phyloP scores from a whole-genome alignment of 768 basidiomycete genomes.

The Amanita molliuscula region DNA sequence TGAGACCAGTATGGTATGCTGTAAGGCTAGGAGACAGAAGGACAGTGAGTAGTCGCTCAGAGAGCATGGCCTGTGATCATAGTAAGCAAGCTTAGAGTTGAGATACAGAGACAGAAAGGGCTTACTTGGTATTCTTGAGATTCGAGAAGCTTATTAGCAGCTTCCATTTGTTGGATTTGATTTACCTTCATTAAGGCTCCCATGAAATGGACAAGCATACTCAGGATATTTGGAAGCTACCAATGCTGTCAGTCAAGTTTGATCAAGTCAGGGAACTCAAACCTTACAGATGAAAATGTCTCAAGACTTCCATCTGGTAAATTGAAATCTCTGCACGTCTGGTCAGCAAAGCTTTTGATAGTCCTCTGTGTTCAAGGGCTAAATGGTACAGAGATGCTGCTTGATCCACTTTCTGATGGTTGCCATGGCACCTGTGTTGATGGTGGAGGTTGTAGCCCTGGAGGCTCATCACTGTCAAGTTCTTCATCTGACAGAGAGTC shows the following conservation, averaged over 20 bases:
- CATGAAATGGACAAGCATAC: neutral
- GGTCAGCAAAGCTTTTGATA: neutral
- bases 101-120: neutral
- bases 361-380: neutral
- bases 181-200: neutral
- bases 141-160: neutral
- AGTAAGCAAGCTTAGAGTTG: neutral
- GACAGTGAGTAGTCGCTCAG: neutral
- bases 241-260: neutral
- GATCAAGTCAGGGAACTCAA: neutral
- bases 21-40: too few species aligned
- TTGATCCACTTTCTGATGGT: neutral
- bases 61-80: neutral
- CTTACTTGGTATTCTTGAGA: constrained; percentile 1
- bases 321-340: neutral
- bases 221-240: neutral
- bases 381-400: neutral
- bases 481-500: neutral
- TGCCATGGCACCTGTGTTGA: neutral
- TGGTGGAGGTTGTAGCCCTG: neutral
- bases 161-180: neutral
- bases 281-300: neutral
- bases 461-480: neutral
- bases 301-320: neutral
- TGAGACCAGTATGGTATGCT: too few species aligned